phyloP scores from a whole-genome alignment of 176 grass and related monocot genomes.

The Aegilops longissima region DNA sequence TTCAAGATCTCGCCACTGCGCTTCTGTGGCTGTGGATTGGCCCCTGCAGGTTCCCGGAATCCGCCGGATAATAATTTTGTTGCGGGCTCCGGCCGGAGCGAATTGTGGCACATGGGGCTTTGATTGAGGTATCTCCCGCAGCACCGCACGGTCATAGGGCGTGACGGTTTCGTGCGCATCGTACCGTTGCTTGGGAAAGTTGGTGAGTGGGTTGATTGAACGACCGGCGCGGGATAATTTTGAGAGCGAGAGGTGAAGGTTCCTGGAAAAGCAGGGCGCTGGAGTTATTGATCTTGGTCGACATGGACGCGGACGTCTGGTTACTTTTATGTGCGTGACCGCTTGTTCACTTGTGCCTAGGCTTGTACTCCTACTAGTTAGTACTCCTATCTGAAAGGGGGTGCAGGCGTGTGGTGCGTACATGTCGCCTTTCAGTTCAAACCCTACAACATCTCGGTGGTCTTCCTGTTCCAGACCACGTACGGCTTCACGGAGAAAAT shows the following conservation, averaged over 20 bases:
- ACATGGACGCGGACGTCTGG: background rate
- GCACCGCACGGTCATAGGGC: conserved; percentile 29
- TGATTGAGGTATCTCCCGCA: background rate
- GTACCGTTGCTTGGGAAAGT: background rate
- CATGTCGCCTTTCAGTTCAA: conserved; percentile 14
- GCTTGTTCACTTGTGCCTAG: background rate
- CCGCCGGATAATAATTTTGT: conserved; percentile 2
- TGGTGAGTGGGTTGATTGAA: conserved; percentile 25
- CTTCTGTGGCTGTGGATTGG: background rate
- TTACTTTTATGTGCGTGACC: conserved; percentile 3
- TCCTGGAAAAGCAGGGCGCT: conserved; percentile 33
- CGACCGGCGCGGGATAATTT: background rate
- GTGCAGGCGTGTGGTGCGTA: background rate
- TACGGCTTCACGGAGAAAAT: background rate
- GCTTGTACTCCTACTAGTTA: background rate
- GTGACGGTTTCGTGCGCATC: conserved; percentile 26
- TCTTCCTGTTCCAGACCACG: conserved; percentile 16
- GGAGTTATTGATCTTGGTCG: conserved; percentile 4
- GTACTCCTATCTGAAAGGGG: background rate
- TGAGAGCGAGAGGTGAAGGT: conserved; percentile 27
- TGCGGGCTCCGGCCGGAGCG: background rate
- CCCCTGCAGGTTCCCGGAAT: conserved; percentile 41
- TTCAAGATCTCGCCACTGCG: conserved; percentile 18
- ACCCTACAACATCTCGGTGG: background rate
- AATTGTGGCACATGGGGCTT: background rate